Percentiles rank a stretch among this genome's conserved stretches.
phyloP scores from a whole-genome alignment of 1,139 yeast species.

The Yamadazyma oceani region DNA sequence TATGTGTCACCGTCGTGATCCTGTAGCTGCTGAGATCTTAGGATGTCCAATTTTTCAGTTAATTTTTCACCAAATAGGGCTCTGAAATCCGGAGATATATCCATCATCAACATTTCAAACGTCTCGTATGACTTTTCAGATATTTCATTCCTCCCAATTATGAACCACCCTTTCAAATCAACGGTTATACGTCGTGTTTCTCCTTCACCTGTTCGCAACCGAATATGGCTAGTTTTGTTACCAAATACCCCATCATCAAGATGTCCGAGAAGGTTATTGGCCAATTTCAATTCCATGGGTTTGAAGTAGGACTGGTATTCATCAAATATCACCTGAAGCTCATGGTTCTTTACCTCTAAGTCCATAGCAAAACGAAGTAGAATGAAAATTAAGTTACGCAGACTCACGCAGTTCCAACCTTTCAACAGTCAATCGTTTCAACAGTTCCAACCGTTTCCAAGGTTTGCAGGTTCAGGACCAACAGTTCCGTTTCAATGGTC shows the following conservation, averaged over 20 bases:
- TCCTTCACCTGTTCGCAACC: slow-evolving; percentile 9
- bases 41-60: no score
- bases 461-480: no score
- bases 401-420: neutral
- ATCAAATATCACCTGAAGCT: slow-evolving; percentile 22
- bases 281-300: slow-evolving; percentile 18
- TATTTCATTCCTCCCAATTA: slow-evolving; percentile 9
- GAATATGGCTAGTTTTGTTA: slow-evolving; percentile 11
- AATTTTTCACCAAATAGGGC: slow-evolving; percentile 31
- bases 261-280: slow-evolving; percentile 3
- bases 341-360: slow-evolving; percentile 18
- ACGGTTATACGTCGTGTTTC: slow-evolving; percentile 28
- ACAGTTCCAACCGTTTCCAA: no score
- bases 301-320: slow-evolving; percentile 34
- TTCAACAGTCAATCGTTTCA: no score
- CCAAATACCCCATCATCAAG: slow-evolving; percentile 9
- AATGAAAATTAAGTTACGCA: no score
- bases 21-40: no score
- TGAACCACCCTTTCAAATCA: slow-evolving; percentile 36
- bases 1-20: no score
- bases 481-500: no score
- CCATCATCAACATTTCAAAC: slow-evolving; percentile 46
- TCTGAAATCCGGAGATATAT: slow-evolving; percentile 32
- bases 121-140: slow-evolving; percentile 35
- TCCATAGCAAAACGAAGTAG: no score